Conservation (phyloP, 176 grass and related monocot species). For the Panicum miliaceum region DNA sequence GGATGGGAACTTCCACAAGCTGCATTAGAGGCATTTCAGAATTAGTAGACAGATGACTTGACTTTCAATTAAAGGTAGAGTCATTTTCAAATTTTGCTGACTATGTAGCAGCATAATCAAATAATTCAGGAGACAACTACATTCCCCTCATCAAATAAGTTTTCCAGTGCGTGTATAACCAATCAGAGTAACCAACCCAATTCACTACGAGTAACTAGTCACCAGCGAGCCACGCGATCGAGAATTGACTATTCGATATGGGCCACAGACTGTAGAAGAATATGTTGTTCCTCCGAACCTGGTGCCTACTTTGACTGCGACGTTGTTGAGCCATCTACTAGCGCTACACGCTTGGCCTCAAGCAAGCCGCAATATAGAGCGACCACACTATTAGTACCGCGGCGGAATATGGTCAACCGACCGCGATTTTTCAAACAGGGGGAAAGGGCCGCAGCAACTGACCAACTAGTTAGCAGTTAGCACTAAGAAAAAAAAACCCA, state of each 20-base stretch:
- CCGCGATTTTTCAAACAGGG: background rate
- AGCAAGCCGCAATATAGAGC: background rate
- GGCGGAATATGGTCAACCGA: background rate
- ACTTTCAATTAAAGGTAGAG: background rate
- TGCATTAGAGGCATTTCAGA: slow-evolving; percentile 35
- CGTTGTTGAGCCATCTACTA: background rate
- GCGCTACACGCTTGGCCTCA: background rate
- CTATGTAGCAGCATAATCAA: background rate
- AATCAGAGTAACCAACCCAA: background rate
- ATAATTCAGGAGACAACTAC: background rate
- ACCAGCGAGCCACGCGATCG: too few relatives aligned
- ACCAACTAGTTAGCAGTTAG: background rate
- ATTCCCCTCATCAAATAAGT: background rate
- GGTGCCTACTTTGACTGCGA: background rate
- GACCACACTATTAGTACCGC: too few relatives aligned
- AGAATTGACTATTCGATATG: background rate
- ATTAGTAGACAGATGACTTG: background rate
- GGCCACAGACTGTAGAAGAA: background rate
- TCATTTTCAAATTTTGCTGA: background rate
- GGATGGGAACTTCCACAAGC: slow-evolving; percentile 66
- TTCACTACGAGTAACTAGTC: background rate
- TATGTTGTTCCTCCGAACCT: background rate
- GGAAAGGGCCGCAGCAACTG: background rate
- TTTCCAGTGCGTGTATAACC: background rate
- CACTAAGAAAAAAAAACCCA: background rate